Conservation (phyloP, 2,329 filamentous ascomycete species). For the Beauveria scarabaeidicola region DNA sequence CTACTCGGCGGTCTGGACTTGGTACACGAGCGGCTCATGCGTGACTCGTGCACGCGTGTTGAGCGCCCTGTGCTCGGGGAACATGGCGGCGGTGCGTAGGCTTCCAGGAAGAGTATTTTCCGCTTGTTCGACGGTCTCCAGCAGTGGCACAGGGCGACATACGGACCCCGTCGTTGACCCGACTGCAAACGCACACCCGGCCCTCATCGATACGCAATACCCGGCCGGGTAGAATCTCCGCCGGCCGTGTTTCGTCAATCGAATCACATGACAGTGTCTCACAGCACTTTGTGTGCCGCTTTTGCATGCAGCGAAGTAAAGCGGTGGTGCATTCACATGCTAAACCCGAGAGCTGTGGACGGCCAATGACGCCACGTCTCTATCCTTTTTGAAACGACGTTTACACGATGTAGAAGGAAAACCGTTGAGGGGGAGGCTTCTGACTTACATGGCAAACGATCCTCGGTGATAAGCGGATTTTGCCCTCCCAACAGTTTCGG, state of each 20-base stretch:
- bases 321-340: neutral
- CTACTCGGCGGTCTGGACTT: neutral
- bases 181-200: neutral
- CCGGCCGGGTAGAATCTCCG: neutral
- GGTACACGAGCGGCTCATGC: slow-evolving; percentile 15
- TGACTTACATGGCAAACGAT: neutral
- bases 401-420: neutral
- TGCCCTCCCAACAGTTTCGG: slow-evolving; percentile 2
- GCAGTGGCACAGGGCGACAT: slow-evolving; percentile 1
- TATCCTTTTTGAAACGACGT: neutral
- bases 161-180: neutral
- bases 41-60: slow-evolving; percentile 15
- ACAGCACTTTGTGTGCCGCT: neutral
- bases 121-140: neutral
- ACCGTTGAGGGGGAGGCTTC: neutral
- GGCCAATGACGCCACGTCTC: neutral
- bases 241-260: neutral
- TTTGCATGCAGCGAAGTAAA: neutral
- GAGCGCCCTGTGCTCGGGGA: slow-evolving; percentile 15
- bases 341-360: neutral
- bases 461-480: neutral
- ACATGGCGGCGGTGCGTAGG: slow-evolving; percentile 6
- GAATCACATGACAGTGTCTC: neutral
- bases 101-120: neutral
- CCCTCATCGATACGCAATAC: neutral